Evolutionary conservation across 495 filamentous ascomycete species (phyloP).

Genomic region (Entonaema liquescens): DNA sequence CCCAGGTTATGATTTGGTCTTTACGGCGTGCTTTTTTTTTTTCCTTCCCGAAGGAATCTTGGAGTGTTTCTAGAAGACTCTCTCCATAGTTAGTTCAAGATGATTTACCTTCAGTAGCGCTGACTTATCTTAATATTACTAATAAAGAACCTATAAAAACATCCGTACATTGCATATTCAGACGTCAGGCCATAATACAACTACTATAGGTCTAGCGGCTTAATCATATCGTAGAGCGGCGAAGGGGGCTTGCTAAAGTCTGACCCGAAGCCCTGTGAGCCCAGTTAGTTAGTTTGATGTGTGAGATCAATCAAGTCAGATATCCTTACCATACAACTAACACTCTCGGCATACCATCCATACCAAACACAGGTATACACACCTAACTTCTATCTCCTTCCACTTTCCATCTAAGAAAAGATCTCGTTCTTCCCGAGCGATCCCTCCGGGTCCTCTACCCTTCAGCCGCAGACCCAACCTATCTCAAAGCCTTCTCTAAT

Average conservation of each 20-base stretch:
- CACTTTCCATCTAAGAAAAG: slow-evolving; percentile 4
- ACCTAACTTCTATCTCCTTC: neutral
- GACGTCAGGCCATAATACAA: neutral
- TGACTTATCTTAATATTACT: neutral
- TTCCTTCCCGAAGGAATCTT: neutral
- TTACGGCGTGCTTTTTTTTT: neutral
- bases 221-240: neutral
- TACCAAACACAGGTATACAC: neutral
- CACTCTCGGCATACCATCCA: neutral
- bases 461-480: neutral
- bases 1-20: slow-evolving; percentile 23
- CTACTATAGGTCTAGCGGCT: neutral
- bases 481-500: neutral
- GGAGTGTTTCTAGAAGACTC: neutral
- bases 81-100: neutral
- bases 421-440: neutral
- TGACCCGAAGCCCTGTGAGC: neutral
- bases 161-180: neutral
- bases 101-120: neutral
- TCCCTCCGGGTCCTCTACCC: neutral
- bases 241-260: neutral
- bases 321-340: neutral
- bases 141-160: neutral
- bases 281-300: neutral
- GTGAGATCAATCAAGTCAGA: neutral